Evolutionary conservation across 768 basidiomycete genomes (phyloP).

Genomic region (Clavaria fumosa): DNA sequence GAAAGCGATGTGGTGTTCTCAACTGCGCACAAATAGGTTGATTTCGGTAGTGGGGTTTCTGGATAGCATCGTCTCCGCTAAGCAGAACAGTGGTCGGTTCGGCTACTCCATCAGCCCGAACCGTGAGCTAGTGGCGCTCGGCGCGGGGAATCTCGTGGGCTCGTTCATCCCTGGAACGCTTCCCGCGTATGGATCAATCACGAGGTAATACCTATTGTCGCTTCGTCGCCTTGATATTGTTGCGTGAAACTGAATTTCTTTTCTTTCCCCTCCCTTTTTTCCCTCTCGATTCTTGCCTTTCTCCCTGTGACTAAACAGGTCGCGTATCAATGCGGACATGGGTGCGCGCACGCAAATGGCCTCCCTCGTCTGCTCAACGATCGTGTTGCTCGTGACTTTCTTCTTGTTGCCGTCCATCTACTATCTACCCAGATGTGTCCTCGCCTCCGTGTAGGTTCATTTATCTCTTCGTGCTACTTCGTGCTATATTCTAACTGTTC

Average conservation of each 20-base stretch:
- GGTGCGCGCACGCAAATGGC: slow-evolving; percentile 87
- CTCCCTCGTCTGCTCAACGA: slow-evolving; percentile 54
- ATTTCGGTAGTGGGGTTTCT: slow-evolving; percentile 81
- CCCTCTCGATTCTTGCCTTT: no score
- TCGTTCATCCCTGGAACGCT: slow-evolving; percentile 81
- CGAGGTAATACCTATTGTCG: slow-evolving; percentile 35
- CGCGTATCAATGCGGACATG: slow-evolving; percentile 80
- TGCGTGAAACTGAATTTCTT: no score
- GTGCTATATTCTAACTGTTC: no score
- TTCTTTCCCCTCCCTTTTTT: no score
- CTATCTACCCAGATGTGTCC: slow-evolving; percentile 78
- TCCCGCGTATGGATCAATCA: slow-evolving; percentile 88
- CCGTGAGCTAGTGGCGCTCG: slow-evolving; percentile 88
- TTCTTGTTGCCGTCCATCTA: slow-evolving; percentile 79
- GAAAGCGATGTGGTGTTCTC: no score
- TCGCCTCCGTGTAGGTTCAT: slow-evolving; percentile 64
- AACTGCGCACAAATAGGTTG: slow-evolving; percentile 27
- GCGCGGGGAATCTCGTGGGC: slow-evolving; percentile 62
- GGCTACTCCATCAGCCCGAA: slow-evolving; percentile 87
- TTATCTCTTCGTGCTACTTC: no score
- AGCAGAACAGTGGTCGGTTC: slow-evolving; percentile 76
- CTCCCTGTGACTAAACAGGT: slow-evolving; percentile 24
- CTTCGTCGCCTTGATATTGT: no score
- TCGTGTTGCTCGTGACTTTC: slow-evolving; percentile 75
- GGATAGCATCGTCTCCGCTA: slow-evolving; percentile 90